These are phyloP conservation scores for Parascedosporium putredinis DNA, from an alignment of 2,329 filamentous ascomycete genomes.

Conservation along the genomic window DNA sequence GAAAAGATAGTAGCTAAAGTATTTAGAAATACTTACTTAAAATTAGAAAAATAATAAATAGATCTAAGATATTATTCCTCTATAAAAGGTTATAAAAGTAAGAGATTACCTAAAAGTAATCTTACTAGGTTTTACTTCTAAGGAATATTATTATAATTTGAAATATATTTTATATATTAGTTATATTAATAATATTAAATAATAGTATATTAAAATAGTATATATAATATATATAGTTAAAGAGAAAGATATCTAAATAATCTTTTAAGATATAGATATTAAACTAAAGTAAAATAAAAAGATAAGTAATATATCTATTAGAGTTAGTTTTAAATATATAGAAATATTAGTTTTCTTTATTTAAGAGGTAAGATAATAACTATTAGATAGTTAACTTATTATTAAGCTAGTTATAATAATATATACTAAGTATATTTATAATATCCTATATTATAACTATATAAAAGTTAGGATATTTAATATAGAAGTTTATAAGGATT, in stretches of 20 bases:
- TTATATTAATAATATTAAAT: not conserved
- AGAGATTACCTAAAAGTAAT: not conserved
- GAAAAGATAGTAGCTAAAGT: not conserved
- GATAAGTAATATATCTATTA: not conserved
- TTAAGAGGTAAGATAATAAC: not conserved
- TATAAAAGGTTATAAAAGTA: not conserved
- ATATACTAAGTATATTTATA: not conserved
- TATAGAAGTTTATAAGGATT: not conserved
- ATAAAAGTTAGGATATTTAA: not conserved
- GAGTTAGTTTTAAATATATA: not conserved
- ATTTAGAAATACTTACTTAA: not conserved
- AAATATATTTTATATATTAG: not conserved
- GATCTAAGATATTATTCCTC: not conserved
- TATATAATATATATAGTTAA: constrained; percentile 1
- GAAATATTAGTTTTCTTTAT: not conserved
- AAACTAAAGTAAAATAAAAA: not conserved
- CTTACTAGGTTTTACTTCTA: not conserved
- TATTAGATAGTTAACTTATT: not conserved
- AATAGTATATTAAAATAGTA: not conserved
- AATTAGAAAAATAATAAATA: not conserved
- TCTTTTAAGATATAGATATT: not conserved
- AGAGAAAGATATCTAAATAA: not conserved
- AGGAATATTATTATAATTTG: not conserved
- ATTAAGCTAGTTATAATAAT: not conserved
- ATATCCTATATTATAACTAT: not conserved